Evolutionary conservation across 441 rosid species (phyloP), one percentile per base, ranked within the genome.

Genomic region (Mallotus repandus): DNA sequence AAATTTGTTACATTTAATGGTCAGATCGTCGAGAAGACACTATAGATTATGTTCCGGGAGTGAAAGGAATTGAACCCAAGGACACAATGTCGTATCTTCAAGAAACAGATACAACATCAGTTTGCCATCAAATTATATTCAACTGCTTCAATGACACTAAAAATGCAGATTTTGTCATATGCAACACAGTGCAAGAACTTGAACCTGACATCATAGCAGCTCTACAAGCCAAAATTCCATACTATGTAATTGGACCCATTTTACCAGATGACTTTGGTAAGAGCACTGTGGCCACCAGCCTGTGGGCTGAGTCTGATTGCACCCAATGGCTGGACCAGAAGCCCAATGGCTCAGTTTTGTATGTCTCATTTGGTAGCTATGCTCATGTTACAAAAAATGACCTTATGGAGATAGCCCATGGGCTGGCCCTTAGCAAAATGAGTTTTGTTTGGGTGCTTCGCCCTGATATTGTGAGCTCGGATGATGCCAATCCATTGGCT

Each of bases 241-340:
- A 74, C 77, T 88, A 86, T 14, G 80, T 92, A 2, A 81, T 89
- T 8, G 94, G 97, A 16, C 91, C 94, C 62, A 73, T 88, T 56
- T 83, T 86, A 76, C 85, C 89, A 0, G 12, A 32, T 12, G 78
- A 79, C 63, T 81, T 83, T 77, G 69, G 79, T 64, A 15, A 69
- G 45, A 78, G 83, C 7, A 56, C 61, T 9, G 85, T 89, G 58
- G 79, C 87, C 49, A 88, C 89, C 10, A 89, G 91, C 87, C 73
- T 88, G 14, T 89, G 94, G 94, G 70, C 91, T 0, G 92, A 87
- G 73, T 86, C 90, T 2, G 91, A 91, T 41, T 88, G 94, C 79
- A 80, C 82, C 48, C 83, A 80, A 14, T 89, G 94, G 97, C 89
- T 91, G 1, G 74, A 84, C 66, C 45, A 74, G 2, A 79, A 71